Conservation (phyloP, 345 rosid genomes). For the Gossypium thurberi region DNA sequence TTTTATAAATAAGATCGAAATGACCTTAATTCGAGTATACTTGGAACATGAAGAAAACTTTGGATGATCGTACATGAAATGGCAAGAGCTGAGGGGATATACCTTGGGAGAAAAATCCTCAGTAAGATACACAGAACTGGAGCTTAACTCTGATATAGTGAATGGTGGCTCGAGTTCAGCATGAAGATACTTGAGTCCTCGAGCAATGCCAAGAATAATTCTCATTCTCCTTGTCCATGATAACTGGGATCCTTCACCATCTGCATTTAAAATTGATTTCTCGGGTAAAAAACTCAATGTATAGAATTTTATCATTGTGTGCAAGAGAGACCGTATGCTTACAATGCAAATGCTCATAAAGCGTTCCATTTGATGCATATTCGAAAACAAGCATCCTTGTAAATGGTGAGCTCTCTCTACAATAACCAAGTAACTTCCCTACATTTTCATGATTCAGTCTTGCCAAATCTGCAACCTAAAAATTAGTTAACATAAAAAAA, state of each 20-base stretch:
- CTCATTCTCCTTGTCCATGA: slow-evolving; percentile 93
- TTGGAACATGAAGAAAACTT: not conserved
- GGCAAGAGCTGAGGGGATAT: slow-evolving; percentile 10
- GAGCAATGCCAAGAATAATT: slow-evolving; percentile 74
- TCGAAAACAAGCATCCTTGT: slow-evolving; percentile 89
- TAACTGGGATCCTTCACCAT: slow-evolving; percentile 81
- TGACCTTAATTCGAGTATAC: not conserved
- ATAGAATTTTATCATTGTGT: not conserved
- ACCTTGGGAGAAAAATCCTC: slow-evolving; percentile 98
- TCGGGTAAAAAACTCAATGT: slow-evolving; percentile 13
- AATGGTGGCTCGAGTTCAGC: slow-evolving; percentile 82
- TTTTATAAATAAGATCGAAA: not conserved
- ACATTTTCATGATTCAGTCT: slow-evolving; percentile 76
- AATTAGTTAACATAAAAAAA: slow-evolving; percentile 10
- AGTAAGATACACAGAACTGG: slow-evolving; percentile 84
- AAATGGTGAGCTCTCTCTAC: slow-evolving; percentile 71
- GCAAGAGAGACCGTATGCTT: slow-evolving; percentile 24
- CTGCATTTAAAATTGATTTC: slow-evolving; percentile 33
- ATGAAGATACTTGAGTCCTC: slow-evolving; percentile 88
- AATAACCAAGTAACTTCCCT: slow-evolving; percentile 84
- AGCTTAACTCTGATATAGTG: slow-evolving; percentile 84
- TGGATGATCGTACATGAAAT: not conserved
- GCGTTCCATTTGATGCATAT: slow-evolving; percentile 94
- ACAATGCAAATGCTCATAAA: slow-evolving; percentile 95
- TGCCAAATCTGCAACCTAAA: slow-evolving; percentile 96